These are phyloP conservation scores for Pichia ethanolica DNA, from an alignment of 805 yeast genomes.

Conservation along the genomic window DNA sequence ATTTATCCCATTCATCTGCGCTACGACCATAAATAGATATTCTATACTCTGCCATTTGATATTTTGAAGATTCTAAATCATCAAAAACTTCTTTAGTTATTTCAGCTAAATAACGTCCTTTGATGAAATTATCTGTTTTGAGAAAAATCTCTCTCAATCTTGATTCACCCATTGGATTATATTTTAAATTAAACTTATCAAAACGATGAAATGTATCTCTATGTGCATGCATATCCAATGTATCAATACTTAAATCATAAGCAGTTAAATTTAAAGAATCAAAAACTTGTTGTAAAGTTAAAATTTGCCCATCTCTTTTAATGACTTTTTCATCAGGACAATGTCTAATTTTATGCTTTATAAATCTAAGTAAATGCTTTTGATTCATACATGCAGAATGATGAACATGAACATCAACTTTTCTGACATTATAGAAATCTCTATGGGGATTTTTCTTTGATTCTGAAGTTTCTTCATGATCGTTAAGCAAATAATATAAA, in stretches of 20 bases:
- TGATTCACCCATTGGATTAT: constrained; percentile 97
- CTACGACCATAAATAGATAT: constrained; percentile 92
- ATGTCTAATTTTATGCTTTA: constrained; percentile 88
- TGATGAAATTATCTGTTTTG: constrained; percentile 88
- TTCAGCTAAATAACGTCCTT: constrained; percentile 88
- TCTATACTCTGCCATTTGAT: constrained; percentile 96
- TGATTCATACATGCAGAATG: constrained; percentile 99
- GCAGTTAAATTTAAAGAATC: constrained; percentile 86
- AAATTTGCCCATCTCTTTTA: constrained; percentile 81
- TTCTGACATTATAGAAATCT: constrained; percentile 93
- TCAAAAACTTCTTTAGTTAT: constrained; percentile 88
- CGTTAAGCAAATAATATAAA: constrained; percentile 78
- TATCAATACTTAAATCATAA: constrained; percentile 91
- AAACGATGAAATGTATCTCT: constrained; percentile 96
- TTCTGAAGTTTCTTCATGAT: constrained; percentile 85
- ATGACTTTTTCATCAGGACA: constrained; percentile 85
- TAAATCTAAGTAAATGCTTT: constrained; percentile 88
- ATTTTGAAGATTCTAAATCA: constrained; percentile 90
- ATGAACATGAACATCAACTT: constrained; percentile 97
- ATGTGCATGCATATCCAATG: constrained; percentile 99
- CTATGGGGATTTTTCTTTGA: constrained; percentile 93
- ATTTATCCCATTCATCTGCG: constrained; percentile 86
- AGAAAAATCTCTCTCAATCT: constrained; percentile 92
- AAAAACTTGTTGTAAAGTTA: constrained; percentile 85
- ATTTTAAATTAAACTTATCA: constrained; percentile 93